These are phyloP conservation scores for Podaxis mareebaensis DNA, from an alignment of 768 basidiomycete species.

Conservation along the genomic window DNA sequence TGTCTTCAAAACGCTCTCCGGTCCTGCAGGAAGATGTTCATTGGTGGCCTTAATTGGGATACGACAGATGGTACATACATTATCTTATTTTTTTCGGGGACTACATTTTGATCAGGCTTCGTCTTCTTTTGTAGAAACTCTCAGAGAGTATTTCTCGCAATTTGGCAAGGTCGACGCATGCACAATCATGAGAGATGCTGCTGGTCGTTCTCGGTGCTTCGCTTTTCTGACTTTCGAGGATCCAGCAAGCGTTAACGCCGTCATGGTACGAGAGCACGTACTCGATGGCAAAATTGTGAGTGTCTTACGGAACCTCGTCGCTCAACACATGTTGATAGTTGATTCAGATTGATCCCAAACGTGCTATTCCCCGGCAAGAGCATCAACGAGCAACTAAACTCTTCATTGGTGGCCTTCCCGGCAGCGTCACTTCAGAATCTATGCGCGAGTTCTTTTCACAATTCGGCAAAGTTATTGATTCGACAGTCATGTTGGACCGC, in stretches of 20 bases:
- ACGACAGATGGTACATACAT: constrained; percentile 91
- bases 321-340: constrained; percentile 5
- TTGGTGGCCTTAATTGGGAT: constrained; percentile 99
- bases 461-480: constrained; percentile 95
- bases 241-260: constrained; percentile 88
- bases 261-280: constrained; percentile 93
- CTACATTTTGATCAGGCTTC: constrained; percentile 40
- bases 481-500: constrained; percentile 98
- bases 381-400: constrained; percentile 92
- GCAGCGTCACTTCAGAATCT: constrained; percentile 89
- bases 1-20: constrained; percentile 20
- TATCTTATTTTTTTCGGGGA: constrained; percentile 35
- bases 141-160: constrained; percentile 88
- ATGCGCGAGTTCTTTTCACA: constrained; percentile 93
- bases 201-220: constrained; percentile 94
- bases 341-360: constrained; percentile 95
- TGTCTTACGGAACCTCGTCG: constrained; percentile 24
- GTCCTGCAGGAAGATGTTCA: constrained; percentile 96
- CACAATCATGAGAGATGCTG: constrained; percentile 98
- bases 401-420: constrained; percentile 94
- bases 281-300: constrained; percentile 97
- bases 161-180: constrained; percentile 97
- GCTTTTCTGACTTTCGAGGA: constrained; percentile 97
- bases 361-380: constrained; percentile 95
- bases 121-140: constrained; percentile 53